phyloP scores from a whole-genome alignment of 495 filamentous ascomycete genomes.

The Xylaria bambusicola region DNA sequence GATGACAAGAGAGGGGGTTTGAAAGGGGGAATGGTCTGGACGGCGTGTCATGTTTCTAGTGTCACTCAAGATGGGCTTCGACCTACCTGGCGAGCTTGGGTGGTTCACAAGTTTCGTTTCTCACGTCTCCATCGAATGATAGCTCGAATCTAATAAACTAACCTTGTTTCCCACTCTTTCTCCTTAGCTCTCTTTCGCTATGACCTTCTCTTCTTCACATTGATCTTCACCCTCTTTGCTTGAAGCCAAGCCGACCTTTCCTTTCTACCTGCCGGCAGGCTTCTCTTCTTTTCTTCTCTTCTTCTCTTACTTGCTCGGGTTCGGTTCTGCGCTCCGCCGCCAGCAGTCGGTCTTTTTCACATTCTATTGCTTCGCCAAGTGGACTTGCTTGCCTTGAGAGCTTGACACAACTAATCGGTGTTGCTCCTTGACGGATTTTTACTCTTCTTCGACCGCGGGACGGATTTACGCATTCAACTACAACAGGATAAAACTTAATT shows the following conservation, averaged over 20 bases:
- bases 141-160: neutral
- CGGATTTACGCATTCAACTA: no score
- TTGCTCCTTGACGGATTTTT: slow-evolving; percentile 26
- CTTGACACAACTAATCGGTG: neutral
- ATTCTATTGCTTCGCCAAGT: neutral
- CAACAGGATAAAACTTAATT: no score
- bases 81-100: neutral
- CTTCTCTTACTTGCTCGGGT: neutral
- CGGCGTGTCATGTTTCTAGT: slow-evolving; percentile 1
- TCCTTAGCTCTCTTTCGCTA: slow-evolving; percentile 2
- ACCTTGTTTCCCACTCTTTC: neutral
- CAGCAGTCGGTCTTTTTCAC: no score
- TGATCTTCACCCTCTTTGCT: slow-evolving; percentile 5
- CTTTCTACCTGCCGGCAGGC: slow-evolving; percentile 22
- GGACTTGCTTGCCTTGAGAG: neutral
- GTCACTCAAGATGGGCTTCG: neutral
- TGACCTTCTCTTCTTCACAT: slow-evolving; percentile 10
- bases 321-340: slow-evolving; percentile 10
- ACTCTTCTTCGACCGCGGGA: slow-evolving; percentile 33
- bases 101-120: slow-evolving; percentile 6
- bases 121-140: neutral
- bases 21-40: no score
- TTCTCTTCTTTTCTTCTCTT: no score
- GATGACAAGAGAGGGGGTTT: neutral
- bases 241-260: slow-evolving; percentile 18